These are phyloP conservation scores for Blastobotrys arbuscula DNA, from an alignment of 1,139 yeast species.

Conservation along the genomic window DNA sequence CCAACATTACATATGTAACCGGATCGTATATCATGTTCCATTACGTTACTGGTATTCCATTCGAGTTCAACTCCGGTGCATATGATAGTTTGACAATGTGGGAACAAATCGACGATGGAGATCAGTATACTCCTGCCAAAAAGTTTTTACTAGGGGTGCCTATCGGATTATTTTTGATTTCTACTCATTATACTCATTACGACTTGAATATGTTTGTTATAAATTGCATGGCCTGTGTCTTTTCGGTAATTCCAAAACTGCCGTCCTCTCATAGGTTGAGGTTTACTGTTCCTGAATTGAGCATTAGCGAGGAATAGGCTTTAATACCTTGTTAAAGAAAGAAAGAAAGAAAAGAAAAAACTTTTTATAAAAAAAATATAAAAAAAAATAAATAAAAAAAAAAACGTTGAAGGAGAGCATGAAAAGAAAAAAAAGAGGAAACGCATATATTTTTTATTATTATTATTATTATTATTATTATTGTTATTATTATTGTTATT, in stretches of 20 bases:
- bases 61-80: conserved; percentile 94
- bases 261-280: conserved; percentile 47
- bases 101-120: conserved; percentile 98
- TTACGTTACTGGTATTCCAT: conserved; percentile 93
- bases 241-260: conserved; percentile 81
- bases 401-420: too few species aligned
- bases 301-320: too few species aligned
- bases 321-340: too few species aligned
- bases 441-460: neutral
- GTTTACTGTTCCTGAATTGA: conserved; percentile 31
- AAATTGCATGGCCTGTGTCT: conserved; percentile 75
- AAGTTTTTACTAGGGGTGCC: conserved; percentile 90
- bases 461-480: neutral
- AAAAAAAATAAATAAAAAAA: neutral
- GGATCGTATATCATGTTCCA: conserved; percentile 97
- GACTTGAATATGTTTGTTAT: conserved; percentile 72
- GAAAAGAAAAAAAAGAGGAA: neutral
- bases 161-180: conserved; percentile 72
- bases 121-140: conserved; percentile 93
- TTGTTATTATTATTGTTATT: neutral
- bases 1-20: conserved; percentile 81
- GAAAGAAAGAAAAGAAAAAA: too few species aligned
- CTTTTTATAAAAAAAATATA: too few species aligned
- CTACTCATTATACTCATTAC: conserved; percentile 88
- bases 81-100: conserved; percentile 96